These are phyloP conservation scores for Uronychia binucleata DNA, from an alignment of 73 alveolate genomes.

Conservation along the genomic window DNA sequence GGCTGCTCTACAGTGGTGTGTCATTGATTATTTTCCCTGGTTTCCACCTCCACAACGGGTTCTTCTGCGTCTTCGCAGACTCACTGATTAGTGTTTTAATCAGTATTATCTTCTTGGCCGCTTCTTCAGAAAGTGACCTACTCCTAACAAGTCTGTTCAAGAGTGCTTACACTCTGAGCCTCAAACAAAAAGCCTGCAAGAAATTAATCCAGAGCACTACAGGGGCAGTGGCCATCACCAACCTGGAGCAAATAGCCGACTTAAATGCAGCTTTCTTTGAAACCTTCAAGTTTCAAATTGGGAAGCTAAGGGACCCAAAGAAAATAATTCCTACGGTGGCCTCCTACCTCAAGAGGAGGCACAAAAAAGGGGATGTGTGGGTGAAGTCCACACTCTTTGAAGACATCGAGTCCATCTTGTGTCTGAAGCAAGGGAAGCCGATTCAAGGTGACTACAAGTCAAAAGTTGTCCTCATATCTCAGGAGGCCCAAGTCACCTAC, in stretches of 20 bases:
- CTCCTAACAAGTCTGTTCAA: too few relatives aligned
- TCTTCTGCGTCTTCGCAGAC: too few relatives aligned
- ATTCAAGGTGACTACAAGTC: neutral
- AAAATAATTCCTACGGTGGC: neutral
- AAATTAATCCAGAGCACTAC: neutral
- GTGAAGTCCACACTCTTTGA: neutral
- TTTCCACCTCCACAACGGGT: too few relatives aligned
- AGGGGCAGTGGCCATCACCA: neutral
- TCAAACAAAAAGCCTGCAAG: too few relatives aligned
- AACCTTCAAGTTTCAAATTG: neutral
- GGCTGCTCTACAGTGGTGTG: too few relatives aligned
- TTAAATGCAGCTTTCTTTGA: neutral
- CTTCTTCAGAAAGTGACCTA: too few relatives aligned
- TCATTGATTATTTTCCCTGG: too few relatives aligned
- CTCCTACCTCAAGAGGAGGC: neutral
- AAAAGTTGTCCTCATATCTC: too few relatives aligned
- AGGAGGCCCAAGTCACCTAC: neutral
- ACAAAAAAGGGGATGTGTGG: neutral
- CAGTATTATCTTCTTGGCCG: too few relatives aligned
- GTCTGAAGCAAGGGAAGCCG: neutral
- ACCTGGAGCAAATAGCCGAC: neutral
- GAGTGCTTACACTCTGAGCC: too few relatives aligned
- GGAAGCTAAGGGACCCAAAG: neutral
- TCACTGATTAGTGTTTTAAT: too few relatives aligned
- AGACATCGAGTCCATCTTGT: neutral